Evolutionary conservation across 257 asterid genomes (phyloP), one percentile per base, ranked within the genome.

Genomic region (Craterostigma plantagineum): DNA sequence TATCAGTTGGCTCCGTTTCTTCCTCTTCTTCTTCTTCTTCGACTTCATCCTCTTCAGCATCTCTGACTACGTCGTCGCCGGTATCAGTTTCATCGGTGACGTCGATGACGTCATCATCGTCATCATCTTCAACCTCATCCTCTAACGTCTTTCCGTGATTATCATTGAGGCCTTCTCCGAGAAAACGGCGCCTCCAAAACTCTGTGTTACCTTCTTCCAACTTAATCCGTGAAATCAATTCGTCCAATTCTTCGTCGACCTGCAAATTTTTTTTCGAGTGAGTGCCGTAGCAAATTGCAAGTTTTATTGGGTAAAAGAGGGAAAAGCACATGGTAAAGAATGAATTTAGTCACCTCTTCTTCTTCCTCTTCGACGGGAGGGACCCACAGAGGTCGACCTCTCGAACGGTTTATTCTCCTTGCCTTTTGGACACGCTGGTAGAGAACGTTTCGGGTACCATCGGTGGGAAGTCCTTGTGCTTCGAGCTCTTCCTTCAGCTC

Each of bases 401-500:
- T 76, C 51, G 98, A 87, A 44, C 95, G 95, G 54, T 87, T 87
- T 55, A 87, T 87, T 67, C 98, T 87, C 72, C 98, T 72, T 49
- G 98, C 98, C 60, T 87, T 87, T 57, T 87, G 98, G 16, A 87
- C 98, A 45, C 98, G 98, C 67, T 87, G 98, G 66, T 87, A 87
- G 42, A 87, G 90, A 39, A 87, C 95, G 65, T 82, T 87, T 70
- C 98, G 65, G 43, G 95, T 87, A 52, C 98, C 98, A 76, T 87
- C 98, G 38, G 57, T 82, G 8, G 98, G 98, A 68, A 87, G 68
- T 54, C 70, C 93, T 68, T 87, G 98, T 61, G 95, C 98, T 61
- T 87, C 95, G 60, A 87, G 70, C 73, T 87, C 98, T 67, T 82
- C 95, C 68, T 74, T 87, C 35, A 87, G 75, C 69, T 87, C 98